These are phyloP conservation scores for Coix lacrymajobi DNA, from an alignment of 176 grass and related monocot species.

Conservation along the genomic window DNA sequence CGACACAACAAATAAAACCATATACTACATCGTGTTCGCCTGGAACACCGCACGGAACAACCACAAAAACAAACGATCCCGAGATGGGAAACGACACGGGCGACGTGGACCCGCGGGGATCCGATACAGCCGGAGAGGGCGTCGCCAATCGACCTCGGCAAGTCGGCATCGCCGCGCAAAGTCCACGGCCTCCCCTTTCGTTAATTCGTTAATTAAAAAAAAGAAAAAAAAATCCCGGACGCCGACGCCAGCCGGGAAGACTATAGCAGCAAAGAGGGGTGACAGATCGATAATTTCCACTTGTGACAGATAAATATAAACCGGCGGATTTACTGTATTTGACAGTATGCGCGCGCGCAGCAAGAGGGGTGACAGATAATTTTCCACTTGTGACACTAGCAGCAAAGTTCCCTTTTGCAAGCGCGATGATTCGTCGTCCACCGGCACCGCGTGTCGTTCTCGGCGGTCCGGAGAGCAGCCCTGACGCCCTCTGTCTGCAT, in stretches of 20 bases:
- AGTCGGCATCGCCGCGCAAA: neutral
- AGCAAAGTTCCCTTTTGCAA: conserved; percentile 27
- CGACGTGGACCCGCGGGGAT: neutral
- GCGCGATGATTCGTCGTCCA: neutral
- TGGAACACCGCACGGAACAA: neutral
- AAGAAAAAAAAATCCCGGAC: neutral
- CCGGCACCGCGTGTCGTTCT: neutral
- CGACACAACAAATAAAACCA: neutral
- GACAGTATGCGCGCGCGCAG: neutral
- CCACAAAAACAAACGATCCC: conserved; percentile 5
- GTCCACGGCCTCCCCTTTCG: neutral
- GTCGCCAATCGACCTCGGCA: neutral
- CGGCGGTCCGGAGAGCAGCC: neutral
- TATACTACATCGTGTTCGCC: neutral
- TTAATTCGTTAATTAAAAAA: too few relatives aligned
- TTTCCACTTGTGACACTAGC: conserved; percentile 12
- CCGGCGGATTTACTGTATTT: neutral
- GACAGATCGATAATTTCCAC: too few relatives aligned
- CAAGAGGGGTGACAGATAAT: neutral
- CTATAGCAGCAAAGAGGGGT: too few relatives aligned
- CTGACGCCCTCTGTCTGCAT: neutral
- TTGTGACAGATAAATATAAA: too few relatives aligned
- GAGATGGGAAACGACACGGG: neutral
- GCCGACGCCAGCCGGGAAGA: neutral
- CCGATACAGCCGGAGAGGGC: neutral